Evolutionary conservation across 2,329 filamentous ascomycete species (phyloP).

Genomic region (Aureobasidium mangrovei): DNA sequence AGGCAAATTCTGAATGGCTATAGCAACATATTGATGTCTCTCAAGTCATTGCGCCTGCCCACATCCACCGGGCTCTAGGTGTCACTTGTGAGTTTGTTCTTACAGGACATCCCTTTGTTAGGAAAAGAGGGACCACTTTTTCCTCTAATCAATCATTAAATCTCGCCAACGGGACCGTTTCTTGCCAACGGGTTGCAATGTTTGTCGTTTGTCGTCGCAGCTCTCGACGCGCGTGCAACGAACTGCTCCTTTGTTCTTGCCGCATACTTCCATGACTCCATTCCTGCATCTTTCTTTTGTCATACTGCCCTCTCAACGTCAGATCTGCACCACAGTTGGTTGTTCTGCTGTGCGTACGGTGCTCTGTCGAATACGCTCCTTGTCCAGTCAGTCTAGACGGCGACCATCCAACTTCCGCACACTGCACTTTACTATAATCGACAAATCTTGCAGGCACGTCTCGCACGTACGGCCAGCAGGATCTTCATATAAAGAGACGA

Average conservation of each 20-base stretch:
- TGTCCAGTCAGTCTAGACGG: conserved; percentile 4
- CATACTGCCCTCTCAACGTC: neutral
- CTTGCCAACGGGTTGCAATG: conserved; percentile 1
- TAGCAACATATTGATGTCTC: neutral
- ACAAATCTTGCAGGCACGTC: neutral
- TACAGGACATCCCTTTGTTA: neutral
- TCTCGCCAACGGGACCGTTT: conserved; percentile 1
- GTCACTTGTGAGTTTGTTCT: neutral
- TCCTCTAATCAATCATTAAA: neutral
- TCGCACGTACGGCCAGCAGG: neutral
- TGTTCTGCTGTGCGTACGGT: neutral
- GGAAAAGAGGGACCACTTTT: conserved; percentile 2
- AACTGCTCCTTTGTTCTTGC: neutral
- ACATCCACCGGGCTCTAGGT: neutral
- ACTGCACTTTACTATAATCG: neutral
- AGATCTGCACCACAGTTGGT: neutral
- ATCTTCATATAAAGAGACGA: neutral
- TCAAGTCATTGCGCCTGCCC: neutral
- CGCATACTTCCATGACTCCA: neutral
- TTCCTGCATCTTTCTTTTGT: conserved; percentile 1
- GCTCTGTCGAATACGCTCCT: neutral
- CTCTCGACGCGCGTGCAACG: neutral
- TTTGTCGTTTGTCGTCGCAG: neutral
- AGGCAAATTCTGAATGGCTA: neutral
- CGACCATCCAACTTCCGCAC: neutral